These are phyloP conservation scores for Pittosporum tobira DNA, from an alignment of 129 eudicot species.

Conservation along the genomic window DNA sequence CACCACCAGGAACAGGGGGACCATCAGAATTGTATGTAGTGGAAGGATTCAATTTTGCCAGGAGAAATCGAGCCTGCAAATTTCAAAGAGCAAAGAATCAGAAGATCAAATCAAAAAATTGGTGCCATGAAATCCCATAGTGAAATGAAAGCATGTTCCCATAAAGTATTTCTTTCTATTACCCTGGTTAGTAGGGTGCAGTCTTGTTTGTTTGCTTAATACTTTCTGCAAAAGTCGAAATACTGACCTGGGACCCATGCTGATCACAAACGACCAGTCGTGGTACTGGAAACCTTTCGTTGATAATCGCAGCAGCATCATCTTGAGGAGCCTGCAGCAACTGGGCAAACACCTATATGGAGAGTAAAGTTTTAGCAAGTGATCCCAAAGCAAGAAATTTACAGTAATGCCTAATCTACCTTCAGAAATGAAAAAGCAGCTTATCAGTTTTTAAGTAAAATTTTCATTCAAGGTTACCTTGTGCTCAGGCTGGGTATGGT, in stretches of 20 bases:
- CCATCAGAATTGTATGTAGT: slow-evolving; percentile 86
- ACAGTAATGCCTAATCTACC: no score
- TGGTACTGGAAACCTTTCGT: slow-evolving; percentile 90
- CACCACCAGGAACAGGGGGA: slow-evolving; percentile 72
- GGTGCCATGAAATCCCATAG: no score
- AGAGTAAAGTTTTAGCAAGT: not conserved
- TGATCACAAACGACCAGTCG: slow-evolving; percentile 95
- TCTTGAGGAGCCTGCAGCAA: slow-evolving; percentile 84
- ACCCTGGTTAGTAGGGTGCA: not conserved
- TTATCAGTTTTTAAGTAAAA: not conserved
- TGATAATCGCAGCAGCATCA: slow-evolving; percentile 74
- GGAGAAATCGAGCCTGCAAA: slow-evolving; percentile 89
- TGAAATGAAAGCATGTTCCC: no score
- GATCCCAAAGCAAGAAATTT: not conserved
- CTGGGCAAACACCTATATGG: slow-evolving; percentile 71
- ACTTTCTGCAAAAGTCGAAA: not conserved
- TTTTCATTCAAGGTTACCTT: slow-evolving; percentile 32
- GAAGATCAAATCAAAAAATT: no score
- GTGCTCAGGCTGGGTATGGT: slow-evolving; percentile 84
- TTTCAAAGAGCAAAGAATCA: slow-evolving; percentile 2
- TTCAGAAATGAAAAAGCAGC: no score
- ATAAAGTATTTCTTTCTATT: no score
- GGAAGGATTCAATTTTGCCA: slow-evolving; percentile 92
- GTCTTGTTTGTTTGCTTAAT: not conserved
- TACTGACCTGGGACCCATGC: slow-evolving; percentile 89